These are phyloP conservation scores for Carex myosuroides DNA, from an alignment of 176 grass and related monocot genomes.

Conservation along the genomic window DNA sequence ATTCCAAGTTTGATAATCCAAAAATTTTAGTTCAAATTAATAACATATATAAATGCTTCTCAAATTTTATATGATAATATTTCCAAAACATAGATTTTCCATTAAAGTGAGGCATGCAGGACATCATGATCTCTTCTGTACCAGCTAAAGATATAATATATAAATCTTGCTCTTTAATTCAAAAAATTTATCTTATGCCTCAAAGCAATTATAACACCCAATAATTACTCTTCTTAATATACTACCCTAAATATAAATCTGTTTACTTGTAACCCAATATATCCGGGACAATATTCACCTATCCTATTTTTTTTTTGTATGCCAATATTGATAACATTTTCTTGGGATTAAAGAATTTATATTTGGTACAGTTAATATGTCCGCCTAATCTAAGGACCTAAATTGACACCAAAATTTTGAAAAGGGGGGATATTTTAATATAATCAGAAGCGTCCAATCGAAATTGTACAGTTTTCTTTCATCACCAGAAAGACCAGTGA, in stretches of 20 bases:
- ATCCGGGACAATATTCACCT: not conserved
- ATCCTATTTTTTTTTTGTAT: not conserved
- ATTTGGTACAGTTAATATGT: not conserved
- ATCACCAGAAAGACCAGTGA: no score
- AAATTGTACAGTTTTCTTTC: no score
- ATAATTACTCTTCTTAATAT: not conserved
- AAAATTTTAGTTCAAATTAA: not conserved
- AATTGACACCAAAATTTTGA: not conserved
- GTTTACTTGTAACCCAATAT: not conserved
- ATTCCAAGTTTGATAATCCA: not conserved
- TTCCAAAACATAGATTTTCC: not conserved
- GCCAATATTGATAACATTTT: not conserved
- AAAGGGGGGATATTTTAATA: not conserved
- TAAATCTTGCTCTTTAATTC: not conserved
- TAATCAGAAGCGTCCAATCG: no score
- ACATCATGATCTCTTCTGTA: not conserved
- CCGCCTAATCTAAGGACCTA: not conserved
- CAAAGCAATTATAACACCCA: not conserved
- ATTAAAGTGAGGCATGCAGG: not conserved
- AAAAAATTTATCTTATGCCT: not conserved
- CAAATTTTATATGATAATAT: not conserved
- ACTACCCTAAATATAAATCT: not conserved
- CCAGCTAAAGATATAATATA: not conserved
- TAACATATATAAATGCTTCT: not conserved
- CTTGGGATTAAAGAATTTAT: not conserved